Conservation (phyloP, 208 protist species). For the Wallacemonas sp. region DNA sequence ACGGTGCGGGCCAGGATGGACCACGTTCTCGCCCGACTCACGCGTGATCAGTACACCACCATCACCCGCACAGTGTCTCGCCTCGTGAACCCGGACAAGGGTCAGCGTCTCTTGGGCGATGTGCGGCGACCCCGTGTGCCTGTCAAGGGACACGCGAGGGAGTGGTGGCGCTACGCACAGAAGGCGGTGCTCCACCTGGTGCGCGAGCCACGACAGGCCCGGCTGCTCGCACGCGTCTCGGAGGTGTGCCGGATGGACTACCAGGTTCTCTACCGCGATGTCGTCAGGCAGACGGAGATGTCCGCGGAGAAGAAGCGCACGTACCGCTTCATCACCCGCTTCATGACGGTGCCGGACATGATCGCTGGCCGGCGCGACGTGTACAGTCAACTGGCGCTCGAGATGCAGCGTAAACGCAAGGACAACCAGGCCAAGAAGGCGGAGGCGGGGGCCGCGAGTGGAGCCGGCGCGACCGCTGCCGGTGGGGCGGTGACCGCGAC, state of each 20-base stretch:
- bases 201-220: slow-evolving; percentile 37
- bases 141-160: slow-evolving; percentile 50
- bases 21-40: slow-evolving; percentile 66
- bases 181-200: slow-evolving; percentile 43
- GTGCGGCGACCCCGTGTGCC: slow-evolving; percentile 40
- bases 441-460: slow-evolving; percentile 35
- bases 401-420: slow-evolving; percentile 71
- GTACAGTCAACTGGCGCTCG: slow-evolving; percentile 75
- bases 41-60: slow-evolving; percentile 78
- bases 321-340: slow-evolving; percentile 78
- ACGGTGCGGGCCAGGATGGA: slow-evolving; percentile 52
- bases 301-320: slow-evolving; percentile 52
- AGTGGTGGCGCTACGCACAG: slow-evolving; percentile 82
- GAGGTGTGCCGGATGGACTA: slow-evolving; percentile 68
- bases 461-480: slow-evolving; percentile 23
- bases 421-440: slow-evolving; percentile 61
- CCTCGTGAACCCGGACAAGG: slow-evolving; percentile 49
- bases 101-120: slow-evolving; percentile 27
- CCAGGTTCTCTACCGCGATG: slow-evolving; percentile 70
- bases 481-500: background rate
- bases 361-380: slow-evolving; percentile 66
- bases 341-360: slow-evolving; percentile 83
- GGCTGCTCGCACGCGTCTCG: slow-evolving; percentile 60
- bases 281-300: slow-evolving; percentile 69
- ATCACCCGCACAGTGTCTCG: slow-evolving; percentile 51